Evolutionary conservation across 129 eudicot genomes (phyloP), one percentile per base, ranked within the genome.

Genomic region (Flaveria sonorensis): DNA sequence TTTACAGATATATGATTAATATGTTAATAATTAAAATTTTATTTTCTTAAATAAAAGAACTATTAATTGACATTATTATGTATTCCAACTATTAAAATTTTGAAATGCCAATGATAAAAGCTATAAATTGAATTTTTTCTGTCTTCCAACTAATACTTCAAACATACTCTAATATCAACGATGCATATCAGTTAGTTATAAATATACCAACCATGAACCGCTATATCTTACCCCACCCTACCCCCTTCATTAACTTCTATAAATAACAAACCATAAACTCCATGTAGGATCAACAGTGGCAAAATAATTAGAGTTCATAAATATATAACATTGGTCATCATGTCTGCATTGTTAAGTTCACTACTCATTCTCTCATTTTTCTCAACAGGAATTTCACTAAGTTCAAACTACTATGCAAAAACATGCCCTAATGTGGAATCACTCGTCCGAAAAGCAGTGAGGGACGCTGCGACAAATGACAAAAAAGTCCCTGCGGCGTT

Each of bases 161-260:
- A 55, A 77, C 61, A 28, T 74, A 82, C 86, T 82, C 53, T 71
- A 72, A 42, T 77, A 55, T 77, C 75, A 72, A 11, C 81, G 21
- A 69, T 74, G 69, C 74, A 79, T 68, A 79, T 79, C 78, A 72
- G 79, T 79, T 82, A 70, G 79, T 82, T 63, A 82, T 79, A 74
- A 66, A 69, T 65, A 56, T 47, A 67, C 82, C 82, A 68, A 82
- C 77, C 75, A 75, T 69, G 70, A 74, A 81, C 82, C 78, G 36
- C 75, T 20, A 42, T 45, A 59, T 76, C 78, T 75, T 21, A 81
- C 52, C 77, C n/a, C 11, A 47, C 65, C 51, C 76, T 43, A 66
- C 53, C 81, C 75, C 61, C 20, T 46, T 16, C 45, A 66, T 18
- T 14, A 42, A 68, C 47, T 61, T 74, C 81, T 83, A 83, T 83